These are phyloP conservation scores for Amborella trichopoda DNA, from an alignment of 164 flowering plant species.

Conservation along the genomic window DNA sequence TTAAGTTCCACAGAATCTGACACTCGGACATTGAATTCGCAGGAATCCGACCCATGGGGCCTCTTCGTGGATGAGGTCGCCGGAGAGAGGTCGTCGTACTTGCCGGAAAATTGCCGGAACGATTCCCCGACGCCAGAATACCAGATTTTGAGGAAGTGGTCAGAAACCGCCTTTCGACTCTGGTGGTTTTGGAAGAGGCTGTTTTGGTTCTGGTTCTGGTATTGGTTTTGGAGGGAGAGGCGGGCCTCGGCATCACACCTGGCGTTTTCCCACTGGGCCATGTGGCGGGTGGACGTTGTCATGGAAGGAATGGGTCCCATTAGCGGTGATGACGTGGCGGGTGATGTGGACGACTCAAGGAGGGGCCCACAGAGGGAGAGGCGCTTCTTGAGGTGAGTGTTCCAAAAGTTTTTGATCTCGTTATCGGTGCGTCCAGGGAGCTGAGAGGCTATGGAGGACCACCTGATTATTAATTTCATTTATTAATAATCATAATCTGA, in stretches of 20 bases:
- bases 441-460: slow-evolving; percentile 92
- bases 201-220: slow-evolving; percentile 1
- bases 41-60: too few relatives aligned
- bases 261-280: slow-evolving; percentile 98
- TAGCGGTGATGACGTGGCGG: slow-evolving; percentile 3
- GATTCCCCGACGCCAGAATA: slow-evolving; percentile 86
- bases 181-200: slow-evolving; percentile 11
- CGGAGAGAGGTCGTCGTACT: too few relatives aligned
- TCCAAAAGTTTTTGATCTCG: slow-evolving; percentile 96
- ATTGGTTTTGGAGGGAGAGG: slow-evolving; percentile 28
- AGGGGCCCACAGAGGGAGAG: slow-evolving; percentile 49
- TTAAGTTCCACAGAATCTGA: too few relatives aligned
- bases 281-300: slow-evolving; percentile 56
- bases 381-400: slow-evolving; percentile 91
- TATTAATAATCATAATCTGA: too few relatives aligned
- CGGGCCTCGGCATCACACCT: slow-evolving; percentile 94
- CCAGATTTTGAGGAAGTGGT: slow-evolving; percentile 70
- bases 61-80: too few relatives aligned
- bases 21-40: too few relatives aligned
- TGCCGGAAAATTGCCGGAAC: slow-evolving; percentile 29
- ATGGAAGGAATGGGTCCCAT: neutral
- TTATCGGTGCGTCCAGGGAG: slow-evolving; percentile 94
- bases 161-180: too few relatives aligned
- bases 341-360: slow-evolving; percentile 24
- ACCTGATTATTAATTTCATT: too few relatives aligned